A percentile compares a stretch with the other conserved stretches of the same genome.
phyloP scores from a whole-genome alignment of 768 basidiomycete species.

The Leccinum broughii region DNA sequence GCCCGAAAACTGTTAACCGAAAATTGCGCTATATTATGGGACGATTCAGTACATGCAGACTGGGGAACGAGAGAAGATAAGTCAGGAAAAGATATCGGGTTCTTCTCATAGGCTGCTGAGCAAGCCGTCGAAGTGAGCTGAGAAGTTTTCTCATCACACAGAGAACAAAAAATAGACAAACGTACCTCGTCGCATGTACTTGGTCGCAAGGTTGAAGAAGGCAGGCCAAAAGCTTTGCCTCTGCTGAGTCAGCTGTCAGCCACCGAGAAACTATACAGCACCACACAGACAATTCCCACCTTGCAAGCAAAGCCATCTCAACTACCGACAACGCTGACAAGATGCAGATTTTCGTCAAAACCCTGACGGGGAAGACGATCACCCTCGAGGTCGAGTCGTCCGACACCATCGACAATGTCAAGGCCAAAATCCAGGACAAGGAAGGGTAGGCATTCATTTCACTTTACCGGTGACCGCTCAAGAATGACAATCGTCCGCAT shows the following conservation, averaged over 20 bases:
- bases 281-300: conserved; percentile 21
- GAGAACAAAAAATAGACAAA: not conserved
- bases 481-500: conserved; percentile 13
- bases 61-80: conserved; percentile 4
- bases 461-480: no score
- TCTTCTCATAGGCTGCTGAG: conserved; percentile 54
- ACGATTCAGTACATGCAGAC: conserved; percentile 3
- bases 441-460: conserved; percentile 49
- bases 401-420: conserved; percentile 31
- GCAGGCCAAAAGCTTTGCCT: not conserved
- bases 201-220: not conserved
- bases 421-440: conserved; percentile 56
- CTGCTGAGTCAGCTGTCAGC: conserved; percentile 13
- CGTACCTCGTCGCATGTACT: conserved; percentile 6
- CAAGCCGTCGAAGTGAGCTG: conserved; percentile 67
- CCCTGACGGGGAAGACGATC: conserved; percentile 61
- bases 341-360: conserved; percentile 82
- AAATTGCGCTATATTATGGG: not conserved
- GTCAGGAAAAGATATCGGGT: conserved; percentile 44
- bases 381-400: conserved; percentile 33
- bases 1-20: not conserved
- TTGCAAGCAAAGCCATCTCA: not conserved
- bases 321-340: conserved; percentile 16
- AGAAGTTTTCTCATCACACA: conserved; percentile 40
- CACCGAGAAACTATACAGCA: conserved; percentile 37